These are phyloP conservation scores for Syncephalastrum contaminatum DNA, from an alignment of 371 early-diverging fungal species.

Conservation along the genomic window DNA sequence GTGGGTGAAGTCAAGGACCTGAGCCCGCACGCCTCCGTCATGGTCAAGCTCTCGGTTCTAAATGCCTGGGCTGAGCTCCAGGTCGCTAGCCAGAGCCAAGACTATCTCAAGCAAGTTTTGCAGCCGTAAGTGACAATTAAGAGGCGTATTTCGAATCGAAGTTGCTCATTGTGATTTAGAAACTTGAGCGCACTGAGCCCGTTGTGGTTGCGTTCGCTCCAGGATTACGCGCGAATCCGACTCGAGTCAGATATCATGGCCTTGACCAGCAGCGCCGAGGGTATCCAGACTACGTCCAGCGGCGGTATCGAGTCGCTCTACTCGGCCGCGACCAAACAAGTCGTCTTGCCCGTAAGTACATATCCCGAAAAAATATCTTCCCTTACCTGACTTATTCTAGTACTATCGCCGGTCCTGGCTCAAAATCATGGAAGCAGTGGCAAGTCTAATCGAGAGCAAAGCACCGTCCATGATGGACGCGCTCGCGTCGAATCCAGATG, in stretches of 20 bases:
- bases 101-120: constrained; percentile 62
- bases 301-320: constrained; percentile 53
- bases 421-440: constrained; percentile 57
- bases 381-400: constrained; percentile 9
- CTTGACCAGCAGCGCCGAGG: constrained; percentile 38
- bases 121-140: constrained; percentile 58
- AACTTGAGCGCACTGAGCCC: constrained; percentile 57
- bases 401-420: constrained; percentile 56
- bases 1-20: constrained; percentile 62
- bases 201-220: constrained; percentile 57
- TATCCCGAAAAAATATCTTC: constrained; percentile 13
- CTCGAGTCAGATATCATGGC: constrained; percentile 57
- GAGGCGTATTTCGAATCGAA: too few species aligned
- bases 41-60: constrained; percentile 77
- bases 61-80: constrained; percentile 86
- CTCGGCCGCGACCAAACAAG: constrained; percentile 52
- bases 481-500: constrained; percentile 33
- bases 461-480: constrained; percentile 47
- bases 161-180: constrained; percentile 9
- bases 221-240: constrained; percentile 59
- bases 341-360: constrained; percentile 57
- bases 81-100: constrained; percentile 57
- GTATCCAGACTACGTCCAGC: constrained; percentile 41
- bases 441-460: constrained; percentile 43
- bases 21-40: constrained; percentile 72